Evolutionary conservation across 73 alveolate genomes (phyloP).

Genomic region (Tetrahymena malaccensis): DNA sequence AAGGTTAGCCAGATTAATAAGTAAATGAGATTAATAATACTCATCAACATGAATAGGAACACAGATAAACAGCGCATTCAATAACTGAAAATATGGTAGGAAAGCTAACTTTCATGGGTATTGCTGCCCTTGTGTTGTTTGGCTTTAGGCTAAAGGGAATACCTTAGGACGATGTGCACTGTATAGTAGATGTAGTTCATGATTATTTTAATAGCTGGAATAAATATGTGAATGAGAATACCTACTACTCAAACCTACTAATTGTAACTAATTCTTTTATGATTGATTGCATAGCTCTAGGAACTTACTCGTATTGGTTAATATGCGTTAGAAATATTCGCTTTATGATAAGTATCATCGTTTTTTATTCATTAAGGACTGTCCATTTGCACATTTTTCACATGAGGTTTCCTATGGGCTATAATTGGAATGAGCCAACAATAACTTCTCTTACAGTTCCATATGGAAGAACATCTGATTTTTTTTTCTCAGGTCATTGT

Average conservation of each 20-base stretch:
- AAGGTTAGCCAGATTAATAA: background rate
- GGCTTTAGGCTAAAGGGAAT: background rate
- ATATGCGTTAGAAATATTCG: background rate
- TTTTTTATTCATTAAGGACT: background rate
- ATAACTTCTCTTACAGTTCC: constrained; percentile 77
- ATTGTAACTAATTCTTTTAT: background rate
- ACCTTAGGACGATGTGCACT: background rate
- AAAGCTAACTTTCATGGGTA: background rate
- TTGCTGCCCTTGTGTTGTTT: background rate
- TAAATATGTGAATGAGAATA: background rate
- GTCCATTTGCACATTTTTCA: constrained; percentile 16
- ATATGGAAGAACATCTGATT: constrained; percentile 74
- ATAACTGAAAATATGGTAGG: background rate
- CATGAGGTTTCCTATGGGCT: constrained; percentile 62
- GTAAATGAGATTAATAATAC: background rate
- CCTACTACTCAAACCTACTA: background rate
- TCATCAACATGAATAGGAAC: background rate
- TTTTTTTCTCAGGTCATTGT: constrained; percentile 88
- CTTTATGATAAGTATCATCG: background rate
- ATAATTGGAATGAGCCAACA: constrained; percentile 75
- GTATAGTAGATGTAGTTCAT: background rate
- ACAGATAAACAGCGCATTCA: background rate
- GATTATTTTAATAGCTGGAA: background rate
- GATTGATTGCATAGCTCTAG: background rate
- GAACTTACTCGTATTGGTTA: background rate